Evolutionary conservation across 805 yeast species (phyloP), one percentile per base, ranked within the genome.

Genomic region (Metschnikowia kofuensis): DNA sequence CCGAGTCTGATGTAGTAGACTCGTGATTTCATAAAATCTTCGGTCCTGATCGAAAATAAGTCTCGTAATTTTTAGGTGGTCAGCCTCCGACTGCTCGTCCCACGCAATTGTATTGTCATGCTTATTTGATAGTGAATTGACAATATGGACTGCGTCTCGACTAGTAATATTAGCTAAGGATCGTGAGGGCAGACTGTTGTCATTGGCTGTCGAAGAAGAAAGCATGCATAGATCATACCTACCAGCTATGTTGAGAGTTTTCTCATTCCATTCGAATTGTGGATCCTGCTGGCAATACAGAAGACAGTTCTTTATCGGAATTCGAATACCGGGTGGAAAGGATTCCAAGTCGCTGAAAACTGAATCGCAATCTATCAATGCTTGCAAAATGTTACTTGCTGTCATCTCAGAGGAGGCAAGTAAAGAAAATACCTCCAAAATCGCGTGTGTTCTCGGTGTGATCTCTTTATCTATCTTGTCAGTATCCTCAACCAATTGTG

Each of bases 1-100:
- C 50, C 78, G 78, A 0, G 89, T 83, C 6, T 87, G 82, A 60
- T 86, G 91, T 34, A 92, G 64, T 14, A 90, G 65, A 31, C 80
- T 78, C 0, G 91, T 79, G 11, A 87, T 84, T 58, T 91, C 96
- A 56, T 79, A 82, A 60, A 85, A 87, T 41, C 97, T 70, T 40
- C 95, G 69, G 63, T 92, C 98, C 38, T 79, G 77, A 13, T 84
- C 81, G 61, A 89, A 92, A 0, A 91, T 82, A 11, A 86, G 66
- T 52, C 79, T 81, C 1, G 92, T 83, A n/a, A 87, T 76, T 31
- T 78, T 78, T 40, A 84, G 76, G 41, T 85, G 69, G 48, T 85
- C 91, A 4, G 84, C 82, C 57, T 87, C 92, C 0, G 82, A 73
- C 43, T 82, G 86, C 8, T 80, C 85, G 64, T 84, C 88, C 86